Base-by-base conservation (phyloP, 768 basidiomycete genomes). In the Fomitopsis serialis region DNA sequence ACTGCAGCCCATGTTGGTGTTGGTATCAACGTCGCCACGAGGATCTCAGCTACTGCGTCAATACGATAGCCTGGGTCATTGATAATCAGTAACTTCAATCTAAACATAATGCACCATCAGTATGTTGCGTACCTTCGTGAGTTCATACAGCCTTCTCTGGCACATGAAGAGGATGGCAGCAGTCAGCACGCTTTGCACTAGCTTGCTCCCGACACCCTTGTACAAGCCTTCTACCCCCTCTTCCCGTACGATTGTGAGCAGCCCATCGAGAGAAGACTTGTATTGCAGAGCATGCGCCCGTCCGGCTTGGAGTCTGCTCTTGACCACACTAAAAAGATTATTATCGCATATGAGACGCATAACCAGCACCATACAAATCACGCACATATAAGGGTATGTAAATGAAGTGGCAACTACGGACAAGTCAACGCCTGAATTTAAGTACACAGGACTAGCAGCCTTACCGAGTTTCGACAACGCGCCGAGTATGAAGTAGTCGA, bases 401-500 rank as follows among this genome's bases (percentile, higher is more conserved):
- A 74, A 62, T 5, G 77, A 73, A 1, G 72, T 73, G 21, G 72
- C 70, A 23, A 71, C 81, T 84, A 49, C 25, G 40, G 10, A 21
- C 29, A 5, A 54, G 47, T n/a, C 0, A 21, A 40, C 11, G 12
- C 17, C 3, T 37, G 47, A 25, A 32, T 34, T 12, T 15, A 37
- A 53, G n/a, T 42, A 24, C 45, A n/a, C 24, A 17, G 15, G 35
- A 44, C 17, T n/a, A 45, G 6, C 36, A 21, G 27, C 63, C 78
- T 11, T 64, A 89, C 89, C 79, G 8, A 98, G 80, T 68, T 99
- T 98, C 11, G 92, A 91, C 37, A 96, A 66, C 1, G 97, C 97
- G 2, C 96, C 96, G n/a, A 98, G 80, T 55, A 94, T 61, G 76
- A 99, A 98, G 70, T 92, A 89, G 66, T 99, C 96, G 77, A 83